Evolutionary conservation across 805 yeast species (phyloP), one percentile per base, ranked within the genome.

Genomic region (Candida khao-thaluensis): DNA sequence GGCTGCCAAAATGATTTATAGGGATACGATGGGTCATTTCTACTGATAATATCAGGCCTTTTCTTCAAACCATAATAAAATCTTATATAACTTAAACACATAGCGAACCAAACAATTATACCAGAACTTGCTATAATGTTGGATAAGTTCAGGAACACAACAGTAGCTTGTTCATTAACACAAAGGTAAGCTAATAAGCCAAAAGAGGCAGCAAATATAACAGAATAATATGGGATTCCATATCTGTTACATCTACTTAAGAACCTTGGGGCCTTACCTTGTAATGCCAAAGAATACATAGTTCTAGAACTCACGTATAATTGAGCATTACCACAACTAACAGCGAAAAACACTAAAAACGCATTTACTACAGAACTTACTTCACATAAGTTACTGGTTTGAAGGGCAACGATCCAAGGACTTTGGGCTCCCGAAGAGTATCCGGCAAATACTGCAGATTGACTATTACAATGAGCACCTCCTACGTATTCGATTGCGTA

Each of bases 161-260:
- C 59, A 11, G 83, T 75, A 0, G 89, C 80, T 26, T 68, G 58
- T 39, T 73, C 67, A 30, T 77, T 71, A 4, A 82, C 79, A 3
- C 85, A 75, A 16, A 83, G 54, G 54, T 67, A 84, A 0, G 88
- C 74, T 25, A 84, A 59, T 2, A 77, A 53, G 0, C 86, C 84
- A 54, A 85, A 77, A 1, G 69, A 35, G 2, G 81, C 81, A 0
- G 89, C 72, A 43, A 80, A 74, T 23, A 83, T 45, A 2, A 86
- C 90, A 10, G 91, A 76, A 41, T 69, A 66, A 55, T 80, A 80
- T 0, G 95, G 95, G 10, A 83, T 85, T 3, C 95, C 95, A 17
- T 61, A 59, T 17, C 70, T 65, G 36, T 78, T 75, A 57, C 93
- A 84, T 16, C 64, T 55, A 5, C 79, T 69, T 51, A 86, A 79